These are phyloP conservation scores for Herpotrichia juniperi DNA, from an alignment of 2,329 filamentous ascomycete species.

Conservation along the genomic window DNA sequence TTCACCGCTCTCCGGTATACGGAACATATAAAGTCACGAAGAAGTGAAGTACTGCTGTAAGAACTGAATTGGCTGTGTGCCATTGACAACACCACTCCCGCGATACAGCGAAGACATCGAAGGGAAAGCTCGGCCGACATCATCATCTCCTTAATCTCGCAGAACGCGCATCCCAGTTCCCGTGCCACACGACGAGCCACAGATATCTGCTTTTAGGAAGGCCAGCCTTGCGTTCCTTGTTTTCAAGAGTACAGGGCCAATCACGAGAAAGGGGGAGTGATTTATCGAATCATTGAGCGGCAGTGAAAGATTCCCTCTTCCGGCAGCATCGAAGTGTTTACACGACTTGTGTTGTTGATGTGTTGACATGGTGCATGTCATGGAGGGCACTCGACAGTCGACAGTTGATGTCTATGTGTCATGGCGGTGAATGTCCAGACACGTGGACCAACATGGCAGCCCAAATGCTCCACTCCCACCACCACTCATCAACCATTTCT, in stretches of 20 bases:
- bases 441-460: not conserved
- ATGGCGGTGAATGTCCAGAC: not conserved
- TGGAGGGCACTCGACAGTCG: not conserved
- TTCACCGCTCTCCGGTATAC: not conserved
- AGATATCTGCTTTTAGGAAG: not conserved
- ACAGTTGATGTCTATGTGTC: not conserved
- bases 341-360: not conserved
- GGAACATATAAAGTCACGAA: not conserved
- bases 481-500: not conserved
- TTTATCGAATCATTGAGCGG: conserved; percentile 21
- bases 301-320: conserved; percentile 19
- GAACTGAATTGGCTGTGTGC: no score
- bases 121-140: not conserved
- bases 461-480: not conserved
- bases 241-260: conserved; percentile 15
- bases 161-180: conserved; percentile 27
- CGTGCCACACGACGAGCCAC: conserved; percentile 11
- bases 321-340: conserved; percentile 16
- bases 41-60: no score
- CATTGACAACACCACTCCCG: no score
- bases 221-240: not conserved
- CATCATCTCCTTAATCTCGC: conserved; percentile 27
- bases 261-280: conserved; percentile 23
- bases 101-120: not conserved
- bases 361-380: not conserved